A percentile compares a stretch with the other conserved stretches of the same genome.
Evolutionary conservation across 768 basidiomycete species (phyloP).

Genomic region (Aureoboletus auriporus): DNA sequence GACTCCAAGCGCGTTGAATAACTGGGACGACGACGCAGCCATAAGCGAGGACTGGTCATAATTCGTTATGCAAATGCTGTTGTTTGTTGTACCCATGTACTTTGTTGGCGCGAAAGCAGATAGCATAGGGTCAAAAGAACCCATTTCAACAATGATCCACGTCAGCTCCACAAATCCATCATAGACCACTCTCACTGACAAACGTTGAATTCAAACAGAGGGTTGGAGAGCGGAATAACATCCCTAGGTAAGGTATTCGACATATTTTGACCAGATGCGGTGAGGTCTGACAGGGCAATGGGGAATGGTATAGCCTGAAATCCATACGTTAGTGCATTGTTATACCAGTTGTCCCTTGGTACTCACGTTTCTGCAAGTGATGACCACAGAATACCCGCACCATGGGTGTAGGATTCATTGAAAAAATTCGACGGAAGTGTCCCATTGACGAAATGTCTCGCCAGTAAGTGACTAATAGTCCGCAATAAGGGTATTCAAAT

Average conservation of each 20-base stretch:
- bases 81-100: slow-evolving; percentile 40
- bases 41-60: slow-evolving; percentile 35
- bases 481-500: too few relatives aligned
- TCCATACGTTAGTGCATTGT: not conserved
- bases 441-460: slow-evolving; percentile 38
- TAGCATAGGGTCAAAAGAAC: slow-evolving; percentile 39
- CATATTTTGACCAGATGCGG: slow-evolving; percentile 22
- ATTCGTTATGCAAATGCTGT: slow-evolving; percentile 29
- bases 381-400: slow-evolving; percentile 34
- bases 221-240: slow-evolving; percentile 28
- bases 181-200: slow-evolving; percentile 26
- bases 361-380: slow-evolving; percentile 31
- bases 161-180: too few relatives aligned
- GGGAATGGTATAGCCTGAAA: slow-evolving; percentile 40
- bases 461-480: slow-evolving; percentile 26
- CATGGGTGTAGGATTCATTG: slow-evolving; percentile 28
- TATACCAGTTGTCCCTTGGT: not conserved
- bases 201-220: slow-evolving; percentile 35
- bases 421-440: slow-evolving; percentile 31
- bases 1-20: slow-evolving; percentile 31
- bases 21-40: slow-evolving; percentile 37
- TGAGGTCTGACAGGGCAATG: slow-evolving; percentile 30
- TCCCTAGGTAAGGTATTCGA: slow-evolving; percentile 20
- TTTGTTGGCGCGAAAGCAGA: slow-evolving; percentile 44
- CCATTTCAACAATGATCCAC: slow-evolving; percentile 32